Percentiles rank a stretch among this genome's conserved stretches.
Evolutionary conservation across 1,284 basidiomycete species (phyloP).

Genomic region (Tylopilus sp.): DNA sequence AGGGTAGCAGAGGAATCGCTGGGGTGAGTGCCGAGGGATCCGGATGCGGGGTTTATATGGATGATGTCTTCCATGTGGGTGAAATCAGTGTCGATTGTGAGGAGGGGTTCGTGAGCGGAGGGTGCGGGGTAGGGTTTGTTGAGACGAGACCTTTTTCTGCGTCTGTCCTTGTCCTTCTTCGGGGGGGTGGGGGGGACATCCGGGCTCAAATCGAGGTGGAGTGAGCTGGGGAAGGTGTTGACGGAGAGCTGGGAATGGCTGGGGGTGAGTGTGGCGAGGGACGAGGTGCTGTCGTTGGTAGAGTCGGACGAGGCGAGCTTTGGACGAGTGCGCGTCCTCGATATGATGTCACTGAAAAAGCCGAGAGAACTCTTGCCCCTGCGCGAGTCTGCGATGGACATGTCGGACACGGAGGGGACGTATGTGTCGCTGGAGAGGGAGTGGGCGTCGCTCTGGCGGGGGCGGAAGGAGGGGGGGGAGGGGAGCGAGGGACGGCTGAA

Average conservation of each 20-base stretch:
- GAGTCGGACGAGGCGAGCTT: slow-evolving; percentile 44
- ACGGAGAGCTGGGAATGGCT: slow-evolving; percentile 39
- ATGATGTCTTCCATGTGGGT: slow-evolving; percentile 90
- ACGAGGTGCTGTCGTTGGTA: slow-evolving; percentile 27
- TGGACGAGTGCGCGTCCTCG: slow-evolving; percentile 45
- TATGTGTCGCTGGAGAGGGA: slow-evolving; percentile 45
- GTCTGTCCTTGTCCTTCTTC: slow-evolving; percentile 40
- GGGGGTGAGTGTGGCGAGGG: slow-evolving; percentile 31
- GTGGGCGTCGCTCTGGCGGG: slow-evolving; percentile 54
- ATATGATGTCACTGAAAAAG: slow-evolving; percentile 43
- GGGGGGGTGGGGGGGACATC: slow-evolving; percentile 37
- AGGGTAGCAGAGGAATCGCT: slow-evolving; percentile 57
- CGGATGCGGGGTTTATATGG: slow-evolving; percentile 49
- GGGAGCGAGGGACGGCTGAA: slow-evolving; percentile 40
- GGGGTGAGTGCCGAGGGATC: slow-evolving; percentile 16
- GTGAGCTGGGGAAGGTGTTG: slow-evolving; percentile 29
- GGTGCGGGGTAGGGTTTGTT: slow-evolving; percentile 34
- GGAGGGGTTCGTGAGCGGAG: slow-evolving; percentile 26
- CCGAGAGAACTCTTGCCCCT: slow-evolving; percentile 46
- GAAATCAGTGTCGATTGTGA: slow-evolving; percentile 81
- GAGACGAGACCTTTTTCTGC: slow-evolving; percentile 30
- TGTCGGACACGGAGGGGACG: slow-evolving; percentile 43
- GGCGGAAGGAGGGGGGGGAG: slow-evolving; percentile 44
- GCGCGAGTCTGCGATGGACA: slow-evolving; percentile 40
- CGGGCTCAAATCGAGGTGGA: slow-evolving; percentile 15